Evolutionary conservation across 2,329 filamentous ascomycete genomes (phyloP), one percentile per base, ranked within the genome.

Genomic region (Sporothrix protearum): DNA sequence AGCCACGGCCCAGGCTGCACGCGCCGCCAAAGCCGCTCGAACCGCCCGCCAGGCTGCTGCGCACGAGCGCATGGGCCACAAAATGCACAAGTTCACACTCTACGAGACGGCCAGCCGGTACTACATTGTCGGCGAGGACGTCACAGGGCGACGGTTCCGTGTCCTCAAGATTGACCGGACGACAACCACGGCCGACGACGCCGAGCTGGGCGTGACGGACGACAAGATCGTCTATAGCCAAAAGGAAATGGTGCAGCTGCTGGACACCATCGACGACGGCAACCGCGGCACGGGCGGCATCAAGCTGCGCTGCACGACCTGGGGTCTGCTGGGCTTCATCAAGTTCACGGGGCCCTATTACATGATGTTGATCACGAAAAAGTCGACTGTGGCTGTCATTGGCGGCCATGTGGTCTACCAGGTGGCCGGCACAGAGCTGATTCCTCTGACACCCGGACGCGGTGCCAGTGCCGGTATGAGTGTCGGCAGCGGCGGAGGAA

Each of bases 331-430:
- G 33, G 96, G 96, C 3, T 99, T 99, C 80, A 96, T 99, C 80
- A 88, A 92, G 73, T 98, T 99, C 80, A 99, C 96, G 0, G 94
- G 95, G 1, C 90, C 93, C 2, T 97, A 96, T 80, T 99, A 99
- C 80, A 98, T 99, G 94, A 86, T 98, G 39, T 83, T 98, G 66
- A 94, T 98, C 77, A 97, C 94, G 51, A 98, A 98, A 82, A 90
- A 96, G 82, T 96, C 92, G 78, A 96, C 96, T 72, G 94, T 97
- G 2, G 96, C 96, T 59, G 95, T 97, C 90, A 87, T 99, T 30
- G 96, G 96, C 22, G 96, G 96, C 0, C 96, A 98, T 79, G 97
- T 97, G 78, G 87, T 98, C 73, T 98, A 98, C 79, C 94, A 97
- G 81, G 89, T 99, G 71, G 95, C 98, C 78, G 94, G 90, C 36